Base-by-base conservation (phyloP, 2,329 filamentous ascomycete genomes). In the Xylariaceae sp. region DNA sequence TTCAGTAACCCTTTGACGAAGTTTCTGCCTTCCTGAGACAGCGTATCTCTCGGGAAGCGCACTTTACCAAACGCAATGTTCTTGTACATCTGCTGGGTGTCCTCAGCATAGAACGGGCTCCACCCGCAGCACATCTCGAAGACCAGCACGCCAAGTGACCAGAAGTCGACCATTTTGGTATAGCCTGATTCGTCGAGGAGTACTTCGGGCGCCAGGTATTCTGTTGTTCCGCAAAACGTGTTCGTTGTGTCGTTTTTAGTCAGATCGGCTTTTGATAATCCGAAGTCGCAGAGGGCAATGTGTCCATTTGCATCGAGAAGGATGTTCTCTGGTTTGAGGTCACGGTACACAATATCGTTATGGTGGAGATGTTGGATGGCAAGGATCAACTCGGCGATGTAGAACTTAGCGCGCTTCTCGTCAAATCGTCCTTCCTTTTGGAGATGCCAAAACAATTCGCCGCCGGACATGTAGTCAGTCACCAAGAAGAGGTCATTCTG, bases 61-160 rank as follows among this genome's bases (percentile, higher is more conserved):
- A 99, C 94, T 68, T 99, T 99, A 66, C 94, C 94, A 65, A 99
- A 99, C 0, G 94, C 94, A 67, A 99, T 99, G 74, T 99, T 99
- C 77, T 99, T 99, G 77, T 99, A 99, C 94, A 99, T 99, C 69
- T 99, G 94, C 71, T 99, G 94, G 0, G 94, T 99, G 66, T 99
- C 94, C 65, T 99, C 94, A 49, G 94, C 94, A 62, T 97, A 99
- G 72, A 99, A 99, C 0, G 94, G 94, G 63, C 90, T 96, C 94
- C 94, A 99, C 32, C 94, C 94, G 63, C 94, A 99, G 75, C 94
- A 99, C 94, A 99, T 99, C 70, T 99, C 94, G 63, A 99, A 99
- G 1, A 99, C 94, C 47, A 99, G 77, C 42, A 99, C 94, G 49
- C 94, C 94, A 11, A 99, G 78, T 1, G 94, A 99, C 94, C 94